These are phyloP conservation scores for Astragalus glycyphyllos DNA, from an alignment of 306 rosid genomes.

Conservation along the genomic window DNA sequence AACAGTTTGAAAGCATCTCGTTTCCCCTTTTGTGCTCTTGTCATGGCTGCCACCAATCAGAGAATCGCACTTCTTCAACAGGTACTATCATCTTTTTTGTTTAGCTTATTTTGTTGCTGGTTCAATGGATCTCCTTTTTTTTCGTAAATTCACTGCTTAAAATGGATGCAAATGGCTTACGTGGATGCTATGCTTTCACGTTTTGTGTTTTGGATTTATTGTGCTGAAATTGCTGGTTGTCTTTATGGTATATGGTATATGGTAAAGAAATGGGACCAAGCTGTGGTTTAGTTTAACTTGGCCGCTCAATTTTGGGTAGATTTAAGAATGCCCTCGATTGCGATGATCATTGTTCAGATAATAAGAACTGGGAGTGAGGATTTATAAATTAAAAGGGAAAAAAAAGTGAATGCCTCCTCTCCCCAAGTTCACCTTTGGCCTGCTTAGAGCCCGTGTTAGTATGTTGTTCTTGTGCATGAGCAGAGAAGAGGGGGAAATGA, in stretches of 20 bases:
- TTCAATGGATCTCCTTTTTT: neutral
- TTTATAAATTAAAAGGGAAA: neutral
- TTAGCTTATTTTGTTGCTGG: neutral
- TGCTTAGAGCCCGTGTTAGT: conserved; percentile 6
- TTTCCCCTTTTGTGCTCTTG: conserved; percentile 92
- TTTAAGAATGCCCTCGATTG: neutral
- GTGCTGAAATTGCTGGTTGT: neutral
- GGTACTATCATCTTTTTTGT: conserved; percentile 42
- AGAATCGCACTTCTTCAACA: conserved; percentile 94
- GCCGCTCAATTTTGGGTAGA: conserved; percentile 1
- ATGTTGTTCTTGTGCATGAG: conserved; percentile 7
- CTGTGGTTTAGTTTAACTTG: neutral
- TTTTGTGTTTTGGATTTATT: conserved; percentile 18
- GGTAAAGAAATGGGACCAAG: neutral
- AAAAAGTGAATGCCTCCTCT: neutral
- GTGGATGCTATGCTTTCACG: neutral
- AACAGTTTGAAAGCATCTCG: conserved; percentile 93
- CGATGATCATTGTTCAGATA: neutral
- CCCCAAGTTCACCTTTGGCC: neutral
- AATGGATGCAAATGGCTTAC: neutral
- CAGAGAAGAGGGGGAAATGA: neutral
- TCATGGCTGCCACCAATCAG: conserved; percentile 92
- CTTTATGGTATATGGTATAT: neutral
- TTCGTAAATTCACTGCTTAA: neutral
- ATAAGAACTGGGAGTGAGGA: neutral